These are phyloP conservation scores for Mrakia gelida DNA, from an alignment of 768 basidiomycete species.

Conservation along the genomic window DNA sequence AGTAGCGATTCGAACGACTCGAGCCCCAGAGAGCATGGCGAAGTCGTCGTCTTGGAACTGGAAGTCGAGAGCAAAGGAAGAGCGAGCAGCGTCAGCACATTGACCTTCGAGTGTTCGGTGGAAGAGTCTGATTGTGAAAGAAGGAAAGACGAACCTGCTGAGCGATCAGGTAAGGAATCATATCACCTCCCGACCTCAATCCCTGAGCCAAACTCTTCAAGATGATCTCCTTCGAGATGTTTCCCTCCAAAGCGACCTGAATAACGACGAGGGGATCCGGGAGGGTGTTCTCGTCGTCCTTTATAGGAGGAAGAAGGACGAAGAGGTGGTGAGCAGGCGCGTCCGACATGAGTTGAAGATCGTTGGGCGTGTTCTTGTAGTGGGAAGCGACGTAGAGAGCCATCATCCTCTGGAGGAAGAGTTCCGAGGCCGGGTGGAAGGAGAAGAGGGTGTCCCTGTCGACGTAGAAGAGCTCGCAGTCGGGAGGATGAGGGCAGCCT, in stretches of 20 bases:
- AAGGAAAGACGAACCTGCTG: constrained; percentile 59
- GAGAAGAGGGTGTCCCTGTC: constrained; percentile 94
- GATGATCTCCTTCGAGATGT: constrained; percentile 77
- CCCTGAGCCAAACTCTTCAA: constrained; percentile 81
- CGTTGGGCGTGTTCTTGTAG: constrained; percentile 99
- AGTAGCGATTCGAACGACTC: constrained; percentile 87
- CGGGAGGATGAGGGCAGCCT: constrained; percentile 89
- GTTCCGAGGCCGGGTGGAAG: constrained; percentile 93
- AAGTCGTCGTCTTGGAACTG: constrained; percentile 96
- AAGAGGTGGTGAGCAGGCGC: constrained; percentile 96
- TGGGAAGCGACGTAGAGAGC: constrained; percentile 94
- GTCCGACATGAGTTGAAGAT: constrained; percentile 93
- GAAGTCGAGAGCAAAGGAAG: background rate
- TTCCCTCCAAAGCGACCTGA: constrained; percentile 84
- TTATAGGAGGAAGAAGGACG: constrained; percentile 86
- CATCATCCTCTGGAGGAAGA: constrained; percentile 98
- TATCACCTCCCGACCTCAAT: constrained; percentile 81
- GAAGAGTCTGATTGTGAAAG: too few relatives aligned
- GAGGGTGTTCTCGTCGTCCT: constrained; percentile 73
- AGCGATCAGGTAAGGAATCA: constrained; percentile 95
- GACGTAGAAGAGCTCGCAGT: constrained; percentile 93
- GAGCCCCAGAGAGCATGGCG: constrained; percentile 80
- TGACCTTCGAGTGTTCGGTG: too few relatives aligned
- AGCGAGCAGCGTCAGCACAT: too few relatives aligned
- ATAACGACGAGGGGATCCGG: constrained; percentile 94